phyloP scores from a whole-genome alignment of 2,329 filamentous ascomycete genomes.

The Colletotrichum lini region DNA sequence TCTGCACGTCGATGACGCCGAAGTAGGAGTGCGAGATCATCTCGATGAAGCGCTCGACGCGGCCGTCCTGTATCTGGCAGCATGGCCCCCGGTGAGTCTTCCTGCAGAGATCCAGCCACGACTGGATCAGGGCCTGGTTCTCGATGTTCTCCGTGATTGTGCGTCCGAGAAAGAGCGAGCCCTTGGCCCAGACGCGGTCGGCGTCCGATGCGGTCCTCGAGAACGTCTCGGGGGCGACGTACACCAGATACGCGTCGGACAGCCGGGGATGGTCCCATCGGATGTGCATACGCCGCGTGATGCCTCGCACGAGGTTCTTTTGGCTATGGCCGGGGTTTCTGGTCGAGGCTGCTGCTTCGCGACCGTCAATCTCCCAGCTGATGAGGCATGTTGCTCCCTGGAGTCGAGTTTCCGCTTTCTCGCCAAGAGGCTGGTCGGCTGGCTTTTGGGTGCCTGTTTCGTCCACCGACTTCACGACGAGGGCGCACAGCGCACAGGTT shows the following conservation, averaged over 20 bases:
- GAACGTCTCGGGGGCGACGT: constrained; percentile 14
- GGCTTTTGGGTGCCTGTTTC: constrained; percentile 4
- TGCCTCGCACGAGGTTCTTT: constrained; percentile 17
- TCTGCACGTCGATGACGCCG: constrained; percentile 33
- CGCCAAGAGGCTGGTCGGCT: background rate
- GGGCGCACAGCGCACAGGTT: constrained; percentile 18
- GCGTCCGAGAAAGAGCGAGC: constrained; percentile 26
- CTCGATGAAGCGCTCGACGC: constrained; percentile 3
- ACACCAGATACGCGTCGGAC: constrained; percentile 16
- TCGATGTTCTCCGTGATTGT: constrained; percentile 16
- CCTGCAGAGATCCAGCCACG: constrained; percentile 29
- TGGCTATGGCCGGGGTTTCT: background rate
- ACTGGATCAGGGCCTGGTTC: constrained; percentile 26
- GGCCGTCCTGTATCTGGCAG: background rate
- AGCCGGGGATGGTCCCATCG: constrained; percentile 8
- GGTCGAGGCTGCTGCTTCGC: constrained; percentile 3
- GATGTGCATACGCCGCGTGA: constrained; percentile 26
- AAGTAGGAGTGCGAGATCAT: constrained; percentile 30
- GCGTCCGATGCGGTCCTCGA: constrained; percentile 20
- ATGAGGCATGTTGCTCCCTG: constrained; percentile 7
- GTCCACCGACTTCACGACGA: constrained; percentile 21
- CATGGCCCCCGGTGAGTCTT: constrained; percentile 15
- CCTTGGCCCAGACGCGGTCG: constrained; percentile 27
- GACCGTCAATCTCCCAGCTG: constrained; percentile 33
- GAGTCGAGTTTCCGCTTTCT: background rate